Evolutionary conservation across 331 rosid genomes (phyloP), one percentile per base, ranked within the genome.

Genomic region (Stylosanthes scabra): DNA sequence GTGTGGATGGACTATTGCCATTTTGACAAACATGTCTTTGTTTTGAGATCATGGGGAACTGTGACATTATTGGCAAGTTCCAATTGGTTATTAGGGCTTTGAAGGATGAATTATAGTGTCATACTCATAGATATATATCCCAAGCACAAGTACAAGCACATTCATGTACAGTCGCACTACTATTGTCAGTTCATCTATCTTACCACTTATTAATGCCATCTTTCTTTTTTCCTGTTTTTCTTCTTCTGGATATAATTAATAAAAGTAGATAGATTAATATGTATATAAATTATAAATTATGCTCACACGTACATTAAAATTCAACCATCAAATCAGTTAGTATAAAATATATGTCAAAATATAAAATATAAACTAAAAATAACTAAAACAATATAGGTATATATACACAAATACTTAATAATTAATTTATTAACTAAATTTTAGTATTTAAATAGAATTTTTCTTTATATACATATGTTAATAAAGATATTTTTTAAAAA

Each of bases 81-180:
- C 75, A 80, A 91, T 83, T 88, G 94, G 92, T 70, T 83, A 82
- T 70, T 83, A 82, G 76, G 85, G 83, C 77, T 67, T 77, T 42
- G 62, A 70, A 64, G 67, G 70, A 31, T 31, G 37, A 31, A 31
- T 31, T 31, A 69, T 14, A 12, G 16, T 14, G 85, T 80, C 79
- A 79, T 55, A 64, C 31, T 59, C 49, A 6, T 46, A n/a, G 55
- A 58, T 5, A 75, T 5, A 75, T 55, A 71, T 59, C 63, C 50
- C 80, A 78, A 89, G 91, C 84, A 89, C 89, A 73, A 87, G 83
- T 87, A 81, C 70, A 75, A 76, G 68, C 37, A 31, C 37, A 31
- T 67, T 37, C 78, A 79, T n/a, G 10, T 1, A 51, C 51, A 71
- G n/a, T 8, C 27, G 81, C 89, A 78, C 72, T 75, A 74, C 46